A percentile compares a stretch with the other conserved stretches of the same genome.
phyloP scores from a whole-genome alignment of 2,329 filamentous ascomycete genomes.

The Cytospora mali region DNA sequence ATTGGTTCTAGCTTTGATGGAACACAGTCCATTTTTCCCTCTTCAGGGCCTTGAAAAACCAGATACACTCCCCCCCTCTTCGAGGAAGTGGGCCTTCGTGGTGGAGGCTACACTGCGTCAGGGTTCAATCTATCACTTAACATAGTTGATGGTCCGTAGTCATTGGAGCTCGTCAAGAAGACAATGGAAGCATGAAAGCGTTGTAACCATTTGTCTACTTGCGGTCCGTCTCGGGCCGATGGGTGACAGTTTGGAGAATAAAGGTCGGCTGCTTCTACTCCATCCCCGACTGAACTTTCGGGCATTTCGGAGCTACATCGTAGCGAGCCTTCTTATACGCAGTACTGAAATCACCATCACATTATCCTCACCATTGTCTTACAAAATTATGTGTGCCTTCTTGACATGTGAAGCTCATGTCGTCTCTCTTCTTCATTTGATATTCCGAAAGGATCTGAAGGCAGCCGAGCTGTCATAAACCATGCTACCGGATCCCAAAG shows the following conservation, averaged over 20 bases:
- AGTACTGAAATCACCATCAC: background rate
- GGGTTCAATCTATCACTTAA: too few relatives aligned
- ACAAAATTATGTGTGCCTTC: background rate
- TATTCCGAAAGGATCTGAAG: too few relatives aligned
- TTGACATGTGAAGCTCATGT: background rate
- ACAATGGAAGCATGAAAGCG: background rate
- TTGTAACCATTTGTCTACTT: background rate
- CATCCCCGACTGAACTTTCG: background rate
- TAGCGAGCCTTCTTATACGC: background rate
- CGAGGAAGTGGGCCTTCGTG: too few relatives aligned
- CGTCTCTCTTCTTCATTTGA: background rate
- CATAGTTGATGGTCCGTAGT: background rate
- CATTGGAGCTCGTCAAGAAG: background rate
- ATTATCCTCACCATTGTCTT: background rate
- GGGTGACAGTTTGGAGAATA: background rate
- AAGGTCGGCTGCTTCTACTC: constrained; percentile 10
- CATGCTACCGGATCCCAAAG: constrained; percentile 35
- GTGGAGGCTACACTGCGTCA: too few relatives aligned
- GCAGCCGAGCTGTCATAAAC: constrained; percentile 19
- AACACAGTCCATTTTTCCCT: too few relatives aligned
- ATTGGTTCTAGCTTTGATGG: too few relatives aligned
- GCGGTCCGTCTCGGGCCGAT: background rate
- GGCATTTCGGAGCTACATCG: constrained; percentile 3
- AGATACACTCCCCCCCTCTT: too few relatives aligned
- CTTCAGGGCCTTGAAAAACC: too few relatives aligned